Evolutionary conservation across 768 basidiomycete genomes (phyloP), one percentile per base, ranked within the genome.

Genomic region (Polyporus arcularius): DNA sequence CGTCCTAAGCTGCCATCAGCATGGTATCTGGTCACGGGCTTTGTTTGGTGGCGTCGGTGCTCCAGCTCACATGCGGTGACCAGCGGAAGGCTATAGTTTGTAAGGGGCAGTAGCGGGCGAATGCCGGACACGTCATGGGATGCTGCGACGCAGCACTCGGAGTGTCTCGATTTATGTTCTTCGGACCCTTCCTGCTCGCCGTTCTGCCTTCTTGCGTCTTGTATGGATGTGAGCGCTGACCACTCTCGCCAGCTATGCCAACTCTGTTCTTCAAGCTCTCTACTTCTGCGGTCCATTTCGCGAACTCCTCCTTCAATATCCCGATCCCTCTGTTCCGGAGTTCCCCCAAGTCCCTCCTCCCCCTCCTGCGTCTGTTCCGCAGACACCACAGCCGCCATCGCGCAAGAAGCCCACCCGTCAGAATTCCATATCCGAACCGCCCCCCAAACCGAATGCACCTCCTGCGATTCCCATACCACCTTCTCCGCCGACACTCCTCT

Each of bases 261-360:
- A 98, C 76, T 97, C 96, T n/a, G 94, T 99, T 26, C 82, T 99
- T 15, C 96, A 99, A 74, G 89, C 97, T 0, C 84, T 98, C 57
- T 99, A 98, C 78, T 96, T 96, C 73, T 98, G 95, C 72, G 77
- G 84, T 26, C 96, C 96, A 1, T 98, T 99, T 72, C 85, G 96
- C 53, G 90, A 96, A 52, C 90, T 97, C 58, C 81, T 98, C 66
- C 76, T 90, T n/a, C 91, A 89, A 66, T 79, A 81, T 61, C 68
- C 77, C 55, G 90, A 86, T 75, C 75, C 76, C 54, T 84, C 80
- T 57, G 71, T 72, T 57, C 78, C 73, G 59, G 77, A 69, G 62
- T 76, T 70, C 63, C 72, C 74, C 7, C 70, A 63, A 42, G 72
- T 69, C 2, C 63, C 74, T 1, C 70, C 68, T 51, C 53, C 68